These are phyloP conservation scores for Anaeramoeba flamelloides DNA, from an alignment of 78 protist genomes.

Conservation along the genomic window DNA sequence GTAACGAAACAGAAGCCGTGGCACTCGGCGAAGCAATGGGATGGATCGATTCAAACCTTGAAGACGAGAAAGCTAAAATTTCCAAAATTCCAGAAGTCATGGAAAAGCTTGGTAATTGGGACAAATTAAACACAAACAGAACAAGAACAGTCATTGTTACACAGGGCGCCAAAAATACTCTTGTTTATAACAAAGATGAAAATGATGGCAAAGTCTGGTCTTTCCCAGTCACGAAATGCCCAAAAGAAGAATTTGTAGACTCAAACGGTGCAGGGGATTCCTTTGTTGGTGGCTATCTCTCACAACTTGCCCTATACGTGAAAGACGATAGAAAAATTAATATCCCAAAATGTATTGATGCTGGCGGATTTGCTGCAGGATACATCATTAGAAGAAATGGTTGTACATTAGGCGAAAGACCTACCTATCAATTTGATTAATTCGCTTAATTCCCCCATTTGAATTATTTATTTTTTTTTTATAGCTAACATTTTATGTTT, in stretches of 20 bases:
- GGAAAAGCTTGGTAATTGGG: slow-evolving; percentile 27
- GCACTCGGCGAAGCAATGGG: slow-evolving; percentile 30
- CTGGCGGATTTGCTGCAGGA: slow-evolving; percentile 69
- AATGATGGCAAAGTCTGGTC: slow-evolving; percentile 8
- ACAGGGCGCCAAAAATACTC: slow-evolving; percentile 61
- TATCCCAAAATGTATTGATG: slow-evolving; percentile 40
- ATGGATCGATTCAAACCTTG: too few species aligned
- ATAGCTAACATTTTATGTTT: too few species aligned
- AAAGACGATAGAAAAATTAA: slow-evolving; percentile 24
- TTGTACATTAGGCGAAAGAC: slow-evolving; percentile 48
- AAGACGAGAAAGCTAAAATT: too few species aligned
- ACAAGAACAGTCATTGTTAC: slow-evolving; percentile 77
- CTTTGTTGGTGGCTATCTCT: slow-evolving; percentile 87
- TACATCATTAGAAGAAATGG: slow-evolving; percentile 58
- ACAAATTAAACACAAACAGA: slow-evolving; percentile 38
- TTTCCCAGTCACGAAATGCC: slow-evolving; percentile 30
- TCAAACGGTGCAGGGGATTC: slow-evolving; percentile 95
- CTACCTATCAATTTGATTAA: too few species aligned
- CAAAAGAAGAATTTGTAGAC: slow-evolving; percentile 63
- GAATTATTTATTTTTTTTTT: too few species aligned
- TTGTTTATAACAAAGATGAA: slow-evolving; percentile 44
- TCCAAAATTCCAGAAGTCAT: too few species aligned
- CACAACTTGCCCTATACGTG: slow-evolving; percentile 24
- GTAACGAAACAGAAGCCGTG: slow-evolving; percentile 81
- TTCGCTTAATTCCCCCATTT: too few species aligned